Percentiles rank a stretch among this genome's conserved stretches.
These are phyloP conservation scores for Flaveria bidentis DNA, from an alignment of 129 eudicot species.

Conservation along the genomic window DNA sequence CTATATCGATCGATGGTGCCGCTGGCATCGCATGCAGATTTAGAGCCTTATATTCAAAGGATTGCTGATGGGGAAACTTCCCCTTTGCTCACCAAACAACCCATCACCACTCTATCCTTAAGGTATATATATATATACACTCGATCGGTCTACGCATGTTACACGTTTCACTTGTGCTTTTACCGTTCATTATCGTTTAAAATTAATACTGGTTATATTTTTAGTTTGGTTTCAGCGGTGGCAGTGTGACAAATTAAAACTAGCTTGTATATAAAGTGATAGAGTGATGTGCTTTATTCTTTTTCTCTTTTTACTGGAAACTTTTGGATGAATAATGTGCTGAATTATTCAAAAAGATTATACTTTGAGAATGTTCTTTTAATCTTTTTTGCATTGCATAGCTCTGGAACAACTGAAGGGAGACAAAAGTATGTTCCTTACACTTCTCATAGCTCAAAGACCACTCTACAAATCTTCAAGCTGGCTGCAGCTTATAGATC, in stretches of 20 bases:
- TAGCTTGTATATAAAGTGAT: no score
- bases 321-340: no score
- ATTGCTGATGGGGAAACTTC: conserved; percentile 78
- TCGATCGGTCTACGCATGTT: background rate
- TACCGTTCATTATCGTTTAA: no score
- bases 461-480: conserved; percentile 78
- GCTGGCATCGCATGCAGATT: conserved; percentile 67
- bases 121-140: conserved; percentile 38
- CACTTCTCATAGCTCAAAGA: conserved; percentile 71
- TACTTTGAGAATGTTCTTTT: no score
- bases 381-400: conserved; percentile 6
- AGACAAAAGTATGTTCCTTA: conserved; percentile 79
- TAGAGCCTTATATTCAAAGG: conserved; percentile 73
- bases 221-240: no score
- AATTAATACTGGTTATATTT: no score
- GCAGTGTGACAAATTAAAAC: no score
- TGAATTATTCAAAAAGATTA: no score
- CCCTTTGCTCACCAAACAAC: conserved; percentile 63
- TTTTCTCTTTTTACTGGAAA: no score
- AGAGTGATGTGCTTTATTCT: no score
- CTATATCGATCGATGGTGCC: conserved; percentile 64
- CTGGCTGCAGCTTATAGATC: conserved; percentile 86
- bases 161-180: no score
- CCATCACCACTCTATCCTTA: conserved; percentile 69
- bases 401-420: conserved; percentile 95